These are phyloP conservation scores for Brassica napus DNA, from an alignment of 345 rosid species.

Conservation along the genomic window Da-Ae NC_063448.1:37145001-37145500, in stretches of 20 bases:
- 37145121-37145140: not conserved
- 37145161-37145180: not conserved
- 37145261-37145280: not conserved
- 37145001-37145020: not conserved
- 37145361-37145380: not conserved
- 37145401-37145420: not conserved
- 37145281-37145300: not conserved
- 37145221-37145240: not conserved
- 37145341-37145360: not conserved
- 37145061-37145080: not conserved
- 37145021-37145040: not conserved
- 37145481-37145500: not conserved
- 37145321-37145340: not conserved
- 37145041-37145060: not conserved
- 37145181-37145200: not conserved
- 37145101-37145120: slow-evolving; percentile 3
- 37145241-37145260: not conserved
- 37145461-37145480: not conserved
- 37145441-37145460: not conserved
- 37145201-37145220: not conserved
- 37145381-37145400: not conserved
- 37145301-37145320: not conserved
- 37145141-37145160: not conserved
- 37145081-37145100: not conserved
- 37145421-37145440: slow-evolving; percentile 5